Evolutionary conservation across 352 stramenopile species (phyloP).

Genomic region (Phytophthora foliorum): DNA sequence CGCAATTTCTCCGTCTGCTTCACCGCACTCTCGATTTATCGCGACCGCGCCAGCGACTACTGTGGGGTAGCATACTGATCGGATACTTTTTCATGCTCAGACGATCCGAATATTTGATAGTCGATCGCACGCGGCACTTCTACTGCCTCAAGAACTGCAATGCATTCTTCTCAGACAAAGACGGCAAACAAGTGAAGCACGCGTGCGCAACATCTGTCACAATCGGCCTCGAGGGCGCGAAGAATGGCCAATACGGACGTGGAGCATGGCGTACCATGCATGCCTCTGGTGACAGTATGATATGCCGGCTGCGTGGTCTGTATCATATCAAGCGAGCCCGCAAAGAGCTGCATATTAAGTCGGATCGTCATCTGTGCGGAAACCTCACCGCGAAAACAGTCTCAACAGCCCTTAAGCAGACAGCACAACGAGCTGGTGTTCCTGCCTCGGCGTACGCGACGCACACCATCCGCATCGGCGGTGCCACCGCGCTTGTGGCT

Average conservation of each 20-base stretch:
- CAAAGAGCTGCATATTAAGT: not conserved
- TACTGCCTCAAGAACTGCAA: conserved; percentile 26
- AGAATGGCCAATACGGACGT: conserved; percentile 28
- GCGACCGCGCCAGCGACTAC: conserved; percentile 4
- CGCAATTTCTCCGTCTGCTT: conserved; percentile 17
- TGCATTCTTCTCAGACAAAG: conserved; percentile 19
- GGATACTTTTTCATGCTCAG: conserved; percentile 29
- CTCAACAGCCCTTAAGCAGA: no score
- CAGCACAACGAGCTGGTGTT: no score
- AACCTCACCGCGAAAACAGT: conserved; percentile 1
- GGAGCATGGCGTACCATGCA: conserved; percentile 22
- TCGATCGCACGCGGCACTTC: not conserved
- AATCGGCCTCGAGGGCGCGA: conserved; percentile 19
- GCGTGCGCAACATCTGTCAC: conserved; percentile 10
- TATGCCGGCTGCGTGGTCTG: conserved; percentile 8
- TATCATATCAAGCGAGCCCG: conserved; percentile 6
- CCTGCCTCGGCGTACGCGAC: no score
- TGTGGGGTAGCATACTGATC: conserved; percentile 22
- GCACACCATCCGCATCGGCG: no score
- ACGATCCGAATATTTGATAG: conserved; percentile 14
- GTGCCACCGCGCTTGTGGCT: no score
- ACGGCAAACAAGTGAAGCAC: conserved; percentile 7
- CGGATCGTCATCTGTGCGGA: conserved; percentile 5
- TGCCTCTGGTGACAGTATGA: conserved; percentile 9
- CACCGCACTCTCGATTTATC: conserved; percentile 17